phyloP scores from a whole-genome alignment of 1,284 basidiomycete genomes.

The Cryptococcus neoformans region DNA sequence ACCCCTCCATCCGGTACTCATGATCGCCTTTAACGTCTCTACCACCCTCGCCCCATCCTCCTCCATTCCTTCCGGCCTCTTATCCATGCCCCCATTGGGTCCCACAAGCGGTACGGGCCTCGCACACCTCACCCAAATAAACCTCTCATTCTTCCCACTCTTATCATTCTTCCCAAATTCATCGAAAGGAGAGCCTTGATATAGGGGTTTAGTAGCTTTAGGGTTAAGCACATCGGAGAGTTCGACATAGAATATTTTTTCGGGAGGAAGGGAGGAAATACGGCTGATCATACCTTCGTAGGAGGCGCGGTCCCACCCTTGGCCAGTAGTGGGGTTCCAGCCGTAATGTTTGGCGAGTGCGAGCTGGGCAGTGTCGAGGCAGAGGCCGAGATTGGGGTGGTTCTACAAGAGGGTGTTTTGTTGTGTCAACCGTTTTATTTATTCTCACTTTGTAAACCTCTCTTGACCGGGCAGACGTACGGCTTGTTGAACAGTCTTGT shows the following conservation, averaged over 20 bases:
- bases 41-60: conserved; percentile 6
- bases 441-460: no score
- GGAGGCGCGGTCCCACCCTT: conserved; percentile 8
- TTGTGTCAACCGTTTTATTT: neutral
- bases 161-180: neutral
- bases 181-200: neutral
- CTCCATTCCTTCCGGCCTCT: conserved; percentile 6
- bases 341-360: conserved; percentile 17
- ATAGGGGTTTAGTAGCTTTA: neutral
- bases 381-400: conserved; percentile 21
- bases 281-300: conserved; percentile 10
- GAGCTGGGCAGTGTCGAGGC: conserved; percentile 17
- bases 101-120: conserved; percentile 12
- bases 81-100: neutral
- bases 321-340: conserved; percentile 9
- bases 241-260: conserved; percentile 20
- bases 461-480: conserved; percentile 1
- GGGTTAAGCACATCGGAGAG: conserved; percentile 19
- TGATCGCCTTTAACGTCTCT: conserved; percentile 9
- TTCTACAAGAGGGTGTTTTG: neutral
- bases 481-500: conserved; percentile 14
- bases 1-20: conserved; percentile 16
- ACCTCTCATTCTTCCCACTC: neutral
- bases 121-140: conserved; percentile 7
- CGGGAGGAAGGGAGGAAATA: conserved; percentile 8